Evolutionary conservation across 805 yeast genomes (phyloP), one percentile per base, ranked within the genome.

Genomic region (Candida alai): DNA sequence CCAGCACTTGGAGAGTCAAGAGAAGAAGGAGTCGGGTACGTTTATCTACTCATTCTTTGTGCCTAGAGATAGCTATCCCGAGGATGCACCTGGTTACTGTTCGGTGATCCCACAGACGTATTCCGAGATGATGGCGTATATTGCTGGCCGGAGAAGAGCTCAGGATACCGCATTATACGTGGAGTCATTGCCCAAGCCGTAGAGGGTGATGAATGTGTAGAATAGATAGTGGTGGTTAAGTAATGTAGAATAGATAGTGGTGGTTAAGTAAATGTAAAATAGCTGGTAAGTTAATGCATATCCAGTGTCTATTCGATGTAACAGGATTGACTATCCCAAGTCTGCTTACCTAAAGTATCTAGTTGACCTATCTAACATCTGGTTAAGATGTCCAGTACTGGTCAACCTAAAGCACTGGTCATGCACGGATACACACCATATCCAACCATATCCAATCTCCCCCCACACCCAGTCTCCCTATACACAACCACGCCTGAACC

Each of bases 131-230:
- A 87, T 89, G 79, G 83, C 78, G 46, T 89, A 83, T 53, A 73
- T 89, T 12, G 89, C 84, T 51, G 97, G 94, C 18, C 78, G 95
- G 62, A 81, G 97, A 66, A 78, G 94, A 59, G 95, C 95, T 4
- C 70, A 70, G 37, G 94, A 81, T 32, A 85, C 95, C 14, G 89
- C 93, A 19, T 65, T 69, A 31, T 83, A 76, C 54, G 85, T 66
- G 7, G 60, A 51, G 19, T 54, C 62, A 8, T 56, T 65, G 35
- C 65, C 61, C 24, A 44, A 37, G 20, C 26, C 38, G 14, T 13
- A 28, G 8, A 19, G 8, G n/a, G 22, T 19, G n/a, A n/a, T n/a
- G n/a, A n/a, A n/a, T n/a, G n/a, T n/a, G n/a, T n/a, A n/a, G 10
- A 24, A 5, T 24, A 24, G 27, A 21, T 21, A 10, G n/a, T n/a